A percentile compares a stretch with the other conserved stretches of the same genome.
These are phyloP conservation scores for Escovopsis sp. DNA, from an alignment of 2,329 filamentous ascomycete genomes.

Conservation along the genomic window DNA sequence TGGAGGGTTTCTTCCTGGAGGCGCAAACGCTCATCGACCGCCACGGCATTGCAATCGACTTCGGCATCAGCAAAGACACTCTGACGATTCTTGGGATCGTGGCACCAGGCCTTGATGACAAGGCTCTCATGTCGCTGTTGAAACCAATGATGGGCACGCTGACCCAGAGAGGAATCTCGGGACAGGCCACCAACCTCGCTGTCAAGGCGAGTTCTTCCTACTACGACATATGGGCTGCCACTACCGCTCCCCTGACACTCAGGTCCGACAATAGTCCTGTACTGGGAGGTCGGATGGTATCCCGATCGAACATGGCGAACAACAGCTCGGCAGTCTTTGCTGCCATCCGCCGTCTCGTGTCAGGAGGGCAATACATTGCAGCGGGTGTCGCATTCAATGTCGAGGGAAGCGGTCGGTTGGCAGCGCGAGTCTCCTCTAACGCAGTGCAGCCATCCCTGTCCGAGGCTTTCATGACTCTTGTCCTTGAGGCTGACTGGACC, in stretches of 20 bases:
- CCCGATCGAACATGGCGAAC: neutral
- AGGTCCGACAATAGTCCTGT: neutral
- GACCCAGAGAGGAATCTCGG: neutral
- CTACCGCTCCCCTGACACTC: neutral
- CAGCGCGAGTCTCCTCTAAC: neutral
- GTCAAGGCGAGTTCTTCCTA: neutral
- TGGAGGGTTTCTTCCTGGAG: conserved; percentile 15
- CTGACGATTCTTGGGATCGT: neutral
- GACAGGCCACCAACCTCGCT: neutral
- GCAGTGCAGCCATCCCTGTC: neutral
- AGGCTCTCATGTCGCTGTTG: neutral
- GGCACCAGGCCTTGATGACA: neutral
- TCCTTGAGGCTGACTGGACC: neutral
- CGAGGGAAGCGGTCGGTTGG: neutral
- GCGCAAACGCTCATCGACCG: neutral
- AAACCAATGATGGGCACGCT: neutral
- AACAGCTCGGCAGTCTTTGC: neutral
- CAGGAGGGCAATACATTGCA: neutral
- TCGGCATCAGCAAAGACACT: neutral
- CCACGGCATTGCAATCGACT: neutral
- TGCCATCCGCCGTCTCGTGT: neutral
- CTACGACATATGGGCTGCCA: neutral
- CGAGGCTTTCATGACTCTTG: neutral
- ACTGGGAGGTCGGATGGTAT: neutral
- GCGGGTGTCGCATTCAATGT: neutral